These are phyloP conservation scores for Arachis monticola DNA, from an alignment of 331 rosid species.

Conservation along the genomic window DNA sequence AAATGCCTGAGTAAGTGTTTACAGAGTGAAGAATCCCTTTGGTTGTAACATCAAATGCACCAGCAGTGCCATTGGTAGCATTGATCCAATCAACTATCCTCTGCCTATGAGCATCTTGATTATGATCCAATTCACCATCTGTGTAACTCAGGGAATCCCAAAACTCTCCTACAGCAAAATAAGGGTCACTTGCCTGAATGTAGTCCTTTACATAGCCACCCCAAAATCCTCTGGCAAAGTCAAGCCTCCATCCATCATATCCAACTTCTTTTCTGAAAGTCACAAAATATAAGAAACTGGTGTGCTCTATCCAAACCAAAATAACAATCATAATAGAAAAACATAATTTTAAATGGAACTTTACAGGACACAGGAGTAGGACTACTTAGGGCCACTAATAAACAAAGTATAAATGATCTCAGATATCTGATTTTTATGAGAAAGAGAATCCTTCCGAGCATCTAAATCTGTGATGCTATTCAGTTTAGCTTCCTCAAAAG, in stretches of 20 bases:
- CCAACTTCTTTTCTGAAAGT: constrained; percentile 77
- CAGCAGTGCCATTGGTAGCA: constrained; percentile 75
- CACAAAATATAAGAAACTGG: constrained; percentile 20
- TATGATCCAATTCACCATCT: constrained; percentile 68
- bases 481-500: not conserved
- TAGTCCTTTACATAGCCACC: constrained; percentile 92
- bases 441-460: not conserved
- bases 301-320: not conserved
- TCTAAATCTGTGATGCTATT: constrained; percentile 5
- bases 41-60: constrained; percentile 94
- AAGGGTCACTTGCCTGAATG: constrained; percentile 74
- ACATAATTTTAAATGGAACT: no score
- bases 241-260: constrained; percentile 98
- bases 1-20: constrained; percentile 46
- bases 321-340: not conserved
- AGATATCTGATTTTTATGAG: no score
- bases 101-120: constrained; percentile 96
- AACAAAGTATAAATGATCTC: no score
- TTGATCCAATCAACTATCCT: constrained; percentile 91
- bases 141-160: constrained; percentile 96
- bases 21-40: constrained; percentile 94
- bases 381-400: no score
- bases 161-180: constrained; percentile 82
- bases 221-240: constrained; percentile 97
- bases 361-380: no score